These are phyloP conservation scores for Geranomyces michiganensis DNA, from an alignment of 192 early-diverging fungal species.

Conservation along the genomic window DNA sequence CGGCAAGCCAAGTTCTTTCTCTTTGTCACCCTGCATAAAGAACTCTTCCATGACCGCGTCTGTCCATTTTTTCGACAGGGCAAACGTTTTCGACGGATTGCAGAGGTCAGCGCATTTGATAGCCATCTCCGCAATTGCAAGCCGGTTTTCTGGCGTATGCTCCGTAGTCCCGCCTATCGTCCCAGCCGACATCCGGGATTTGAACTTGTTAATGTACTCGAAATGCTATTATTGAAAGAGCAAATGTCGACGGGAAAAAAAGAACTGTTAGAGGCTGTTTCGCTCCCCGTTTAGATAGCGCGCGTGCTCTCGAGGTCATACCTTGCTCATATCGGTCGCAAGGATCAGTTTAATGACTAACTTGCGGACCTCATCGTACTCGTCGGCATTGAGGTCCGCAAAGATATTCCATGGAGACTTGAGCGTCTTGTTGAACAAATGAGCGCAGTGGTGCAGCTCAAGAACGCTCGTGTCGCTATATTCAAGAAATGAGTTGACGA, in stretches of 20 bases:
- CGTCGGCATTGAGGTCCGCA: constrained; percentile 43
- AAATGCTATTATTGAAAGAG: no score
- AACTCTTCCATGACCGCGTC: constrained; percentile 64
- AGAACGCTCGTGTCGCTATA: constrained; percentile 45
- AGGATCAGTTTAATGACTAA: constrained; percentile 49
- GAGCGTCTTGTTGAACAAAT: constrained; percentile 47
- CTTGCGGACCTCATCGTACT: constrained; percentile 50
- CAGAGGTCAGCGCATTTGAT: constrained; percentile 66
- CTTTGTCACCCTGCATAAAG: constrained; percentile 60
- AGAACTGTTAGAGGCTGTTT: neutral
- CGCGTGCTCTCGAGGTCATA: neutral
- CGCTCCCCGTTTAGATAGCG: no score
- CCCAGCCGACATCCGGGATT: constrained; percentile 51
- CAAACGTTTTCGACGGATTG: constrained; percentile 53
- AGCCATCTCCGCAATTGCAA: constrained; percentile 54
- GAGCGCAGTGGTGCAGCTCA: constrained; percentile 59
- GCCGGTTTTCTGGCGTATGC: constrained; percentile 37
- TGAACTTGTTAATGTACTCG: constrained; percentile 65
- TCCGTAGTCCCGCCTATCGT: neutral
- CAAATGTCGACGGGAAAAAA: neutral
- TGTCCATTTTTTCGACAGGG: constrained; percentile 57
- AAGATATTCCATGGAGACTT: constrained; percentile 54
- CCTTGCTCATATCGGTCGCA: constrained; percentile 60
- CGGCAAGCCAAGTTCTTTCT: constrained; percentile 48
- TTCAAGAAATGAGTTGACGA: neutral